A percentile compares a stretch with the other conserved stretches of the same genome.
phyloP scores from a whole-genome alignment of 257 asterid species.

The Handroanthus guayacan region DNA sequence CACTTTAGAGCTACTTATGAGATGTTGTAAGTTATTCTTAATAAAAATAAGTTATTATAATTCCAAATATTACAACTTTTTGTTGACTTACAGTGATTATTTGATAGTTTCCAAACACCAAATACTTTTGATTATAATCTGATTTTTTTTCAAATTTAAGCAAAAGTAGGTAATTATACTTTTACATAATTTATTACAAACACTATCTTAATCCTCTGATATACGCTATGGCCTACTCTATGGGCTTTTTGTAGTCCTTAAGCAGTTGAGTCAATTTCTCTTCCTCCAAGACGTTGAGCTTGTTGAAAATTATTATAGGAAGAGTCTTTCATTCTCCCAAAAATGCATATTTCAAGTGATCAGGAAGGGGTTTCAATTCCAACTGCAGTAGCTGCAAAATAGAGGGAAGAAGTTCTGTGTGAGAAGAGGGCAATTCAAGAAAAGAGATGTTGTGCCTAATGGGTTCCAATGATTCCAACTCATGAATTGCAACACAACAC shows the following conservation, averaged over 20 bases:
- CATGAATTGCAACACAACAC: background rate
- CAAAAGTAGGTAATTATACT: too few species aligned
- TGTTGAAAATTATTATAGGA: background rate
- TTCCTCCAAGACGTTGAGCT: background rate
- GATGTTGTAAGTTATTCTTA: too few species aligned
- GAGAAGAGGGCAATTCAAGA: background rate
- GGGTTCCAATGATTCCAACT: background rate
- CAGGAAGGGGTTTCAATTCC: background rate
- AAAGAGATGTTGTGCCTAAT: too few species aligned
- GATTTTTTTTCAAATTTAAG: too few species aligned
- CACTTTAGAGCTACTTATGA: too few species aligned
- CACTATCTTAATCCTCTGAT: constrained; percentile 2
- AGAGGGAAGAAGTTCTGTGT: background rate
- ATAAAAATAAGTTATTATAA: too few species aligned
- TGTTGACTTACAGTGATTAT: too few species aligned
- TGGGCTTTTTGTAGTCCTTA: background rate
- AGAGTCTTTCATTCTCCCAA: background rate
- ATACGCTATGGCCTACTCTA: background rate
- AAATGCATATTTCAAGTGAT: background rate
- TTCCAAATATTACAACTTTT: too few species aligned
- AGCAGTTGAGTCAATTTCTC: background rate
- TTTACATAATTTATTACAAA: too few species aligned
- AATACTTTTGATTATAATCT: too few species aligned
- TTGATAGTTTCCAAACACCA: too few species aligned
- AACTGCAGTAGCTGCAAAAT: background rate